phyloP scores from a whole-genome alignment of 2,329 filamentous ascomycete species.

The Cryphonectria nitschkei region DNA sequence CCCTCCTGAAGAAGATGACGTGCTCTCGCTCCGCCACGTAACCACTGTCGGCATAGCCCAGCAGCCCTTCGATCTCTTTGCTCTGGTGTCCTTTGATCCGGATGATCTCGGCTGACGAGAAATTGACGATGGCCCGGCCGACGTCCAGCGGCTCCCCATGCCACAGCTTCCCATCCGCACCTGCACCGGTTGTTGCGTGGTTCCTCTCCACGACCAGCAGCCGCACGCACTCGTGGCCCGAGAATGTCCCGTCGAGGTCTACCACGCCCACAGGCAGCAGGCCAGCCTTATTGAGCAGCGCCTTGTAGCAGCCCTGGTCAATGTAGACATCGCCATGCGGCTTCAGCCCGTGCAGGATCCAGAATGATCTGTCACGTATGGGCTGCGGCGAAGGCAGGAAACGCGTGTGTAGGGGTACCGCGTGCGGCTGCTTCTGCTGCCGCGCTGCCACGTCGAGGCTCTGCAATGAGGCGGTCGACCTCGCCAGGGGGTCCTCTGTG shows the following conservation, averaged over 20 bases:
- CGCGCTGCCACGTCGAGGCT: conserved; percentile 40
- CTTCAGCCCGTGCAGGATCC: conserved; percentile 89
- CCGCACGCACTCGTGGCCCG: conserved; percentile 89
- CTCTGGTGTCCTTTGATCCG: conserved; percentile 85
- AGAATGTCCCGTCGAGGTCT: conserved; percentile 85
- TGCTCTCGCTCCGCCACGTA: conserved; percentile 91
- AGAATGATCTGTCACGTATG: conserved; percentile 93
- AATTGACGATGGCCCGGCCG: conserved; percentile 89
- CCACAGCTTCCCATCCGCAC: conserved; percentile 50
- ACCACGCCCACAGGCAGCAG: conserved; percentile 90
- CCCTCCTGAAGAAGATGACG: conserved; percentile 70
- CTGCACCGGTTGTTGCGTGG: conserved; percentile 33
- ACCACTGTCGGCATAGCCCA: conserved; percentile 94
- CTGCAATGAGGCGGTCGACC: conserved; percentile 47
- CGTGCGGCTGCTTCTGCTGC: conserved; percentile 32
- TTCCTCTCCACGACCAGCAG: conserved; percentile 76
- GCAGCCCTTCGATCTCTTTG: conserved; percentile 73
- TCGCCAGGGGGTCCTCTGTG: conserved; percentile 42
- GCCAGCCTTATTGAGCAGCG: conserved; percentile 80
- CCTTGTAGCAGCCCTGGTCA: conserved; percentile 83
- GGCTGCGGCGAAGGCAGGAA: conserved; percentile 85
- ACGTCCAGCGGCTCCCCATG: conserved; percentile 68
- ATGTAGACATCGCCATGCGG: conserved; percentile 93
- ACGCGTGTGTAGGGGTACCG: conserved; percentile 80
- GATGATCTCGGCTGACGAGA: conserved; percentile 81